Conservation (phyloP, 2,329 filamentous ascomycete species). For the Colletotrichum sp. region DNA sequence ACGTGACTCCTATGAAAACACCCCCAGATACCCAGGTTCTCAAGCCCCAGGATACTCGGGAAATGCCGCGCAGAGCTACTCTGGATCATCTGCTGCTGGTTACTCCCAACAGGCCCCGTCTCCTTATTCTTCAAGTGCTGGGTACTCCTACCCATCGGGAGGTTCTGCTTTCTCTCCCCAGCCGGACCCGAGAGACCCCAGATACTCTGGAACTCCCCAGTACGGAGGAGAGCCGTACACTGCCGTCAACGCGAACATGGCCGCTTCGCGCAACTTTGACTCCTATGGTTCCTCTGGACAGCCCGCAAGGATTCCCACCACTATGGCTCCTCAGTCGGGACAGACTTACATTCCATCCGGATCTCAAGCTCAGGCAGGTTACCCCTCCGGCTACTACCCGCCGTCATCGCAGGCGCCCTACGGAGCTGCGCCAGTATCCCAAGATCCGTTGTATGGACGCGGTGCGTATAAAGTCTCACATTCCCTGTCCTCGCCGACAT, state of each 20-base stretch:
- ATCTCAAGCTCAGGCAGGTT: slow-evolving; percentile 16
- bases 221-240: slow-evolving; percentile 20
- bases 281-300: slow-evolving; percentile 18
- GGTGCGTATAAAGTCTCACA: slow-evolving; percentile 54
- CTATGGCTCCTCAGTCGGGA: slow-evolving; percentile 13
- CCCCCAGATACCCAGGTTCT: slow-evolving; percentile 55
- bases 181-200: slow-evolving; percentile 19
- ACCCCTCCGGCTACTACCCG: slow-evolving; percentile 30
- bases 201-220: slow-evolving; percentile 20
- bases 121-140: slow-evolving; percentile 16
- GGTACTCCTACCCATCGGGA: slow-evolving; percentile 21
- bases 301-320: slow-evolving; percentile 14
- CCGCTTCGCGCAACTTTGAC: slow-evolving; percentile 7
- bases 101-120: slow-evolving; percentile 20
- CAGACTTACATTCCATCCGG: slow-evolving; percentile 18
- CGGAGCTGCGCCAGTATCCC: slow-evolving; percentile 39
- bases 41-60: slow-evolving; percentile 55
- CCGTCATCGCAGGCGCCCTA: background rate
- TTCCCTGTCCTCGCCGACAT: slow-evolving; percentile 8
- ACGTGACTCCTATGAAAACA: slow-evolving; percentile 46
- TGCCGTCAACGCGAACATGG: slow-evolving; percentile 12
- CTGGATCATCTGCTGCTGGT: background rate
- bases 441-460: slow-evolving; percentile 63
- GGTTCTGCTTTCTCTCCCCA: slow-evolving; percentile 20
- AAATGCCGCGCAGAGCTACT: slow-evolving; percentile 35